These are phyloP conservation scores for Retiboletus flavoniger DNA, from an alignment of 1,284 basidiomycete genomes.

Conservation along the genomic window DNA sequence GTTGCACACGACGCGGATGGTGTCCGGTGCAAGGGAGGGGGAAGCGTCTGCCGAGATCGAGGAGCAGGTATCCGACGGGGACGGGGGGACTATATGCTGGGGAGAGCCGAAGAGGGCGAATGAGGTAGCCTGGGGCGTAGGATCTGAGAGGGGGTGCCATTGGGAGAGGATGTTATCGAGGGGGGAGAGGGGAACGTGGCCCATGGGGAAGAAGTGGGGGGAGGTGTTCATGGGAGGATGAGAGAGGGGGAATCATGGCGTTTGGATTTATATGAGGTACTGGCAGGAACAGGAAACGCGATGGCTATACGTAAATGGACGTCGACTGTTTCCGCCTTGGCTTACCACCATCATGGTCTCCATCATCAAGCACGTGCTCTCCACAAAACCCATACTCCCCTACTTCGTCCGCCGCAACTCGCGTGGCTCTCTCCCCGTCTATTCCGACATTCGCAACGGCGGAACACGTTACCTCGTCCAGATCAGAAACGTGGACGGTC, in stretches of 20 bases:
- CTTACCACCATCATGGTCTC: conserved; percentile 10
- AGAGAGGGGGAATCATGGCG: neutral
- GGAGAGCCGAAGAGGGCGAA: neutral
- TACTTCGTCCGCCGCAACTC: conserved; percentile 67
- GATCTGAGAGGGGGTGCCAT: neutral
- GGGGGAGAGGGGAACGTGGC: conserved; percentile 20
- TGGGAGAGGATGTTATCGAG: conserved; percentile 24
- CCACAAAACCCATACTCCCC: conserved; percentile 25
- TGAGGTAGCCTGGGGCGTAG: neutral
- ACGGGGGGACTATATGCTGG: conserved; percentile 27
- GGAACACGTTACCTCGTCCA: conserved; percentile 52
- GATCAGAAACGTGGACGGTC: conserved; percentile 50
- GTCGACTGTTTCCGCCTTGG: neutral
- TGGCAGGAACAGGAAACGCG: neutral
- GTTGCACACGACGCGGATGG: conserved; percentile 54
- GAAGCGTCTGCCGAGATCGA: conserved; percentile 21
- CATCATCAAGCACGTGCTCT: conserved; percentile 19
- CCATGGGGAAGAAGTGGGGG: neutral
- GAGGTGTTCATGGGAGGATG: neutral
- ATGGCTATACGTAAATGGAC: conserved; percentile 20
- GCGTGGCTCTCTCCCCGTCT: conserved; percentile 66
- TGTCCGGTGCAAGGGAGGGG: conserved; percentile 26
- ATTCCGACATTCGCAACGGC: conserved; percentile 66
- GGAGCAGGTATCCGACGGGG: conserved; percentile 43
- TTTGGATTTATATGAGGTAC: neutral